Conservation (phyloP, 2,329 filamentous ascomycete species). For the Cladosporium sp. region DNA sequence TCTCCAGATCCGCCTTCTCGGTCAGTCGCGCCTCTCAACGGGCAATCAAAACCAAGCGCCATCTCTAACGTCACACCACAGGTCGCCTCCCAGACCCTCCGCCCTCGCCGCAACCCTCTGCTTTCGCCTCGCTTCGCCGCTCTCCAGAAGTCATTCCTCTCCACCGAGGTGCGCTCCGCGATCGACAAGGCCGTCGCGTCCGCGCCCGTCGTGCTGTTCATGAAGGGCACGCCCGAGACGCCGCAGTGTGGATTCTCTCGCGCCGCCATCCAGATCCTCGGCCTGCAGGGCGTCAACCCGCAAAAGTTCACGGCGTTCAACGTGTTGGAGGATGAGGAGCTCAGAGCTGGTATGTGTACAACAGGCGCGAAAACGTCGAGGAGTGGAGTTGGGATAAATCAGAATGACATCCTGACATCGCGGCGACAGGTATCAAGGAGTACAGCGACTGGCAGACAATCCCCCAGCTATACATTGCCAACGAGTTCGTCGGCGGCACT, state of each 20-base stretch:
- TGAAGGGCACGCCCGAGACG: conserved; percentile 96
- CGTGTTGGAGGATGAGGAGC: conserved; percentile 83
- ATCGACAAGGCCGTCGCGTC: conserved; percentile 88
- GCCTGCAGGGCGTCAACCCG: conserved; percentile 90
- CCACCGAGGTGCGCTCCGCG: conserved; percentile 69
- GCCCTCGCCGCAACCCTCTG: conserved; percentile 36
- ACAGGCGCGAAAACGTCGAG: background rate
- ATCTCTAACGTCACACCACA: conserved; percentile 20
- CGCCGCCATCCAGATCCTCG: conserved; percentile 89
- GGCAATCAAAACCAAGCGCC: background rate
- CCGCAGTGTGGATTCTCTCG: conserved; percentile 97
- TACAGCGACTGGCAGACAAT: conserved; percentile 99
- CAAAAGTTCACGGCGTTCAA: conserved; percentile 98
- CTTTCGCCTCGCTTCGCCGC: conserved; percentile 42
- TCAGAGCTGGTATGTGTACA: conserved; percentile 64
- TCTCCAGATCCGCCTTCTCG: conserved; percentile 27
- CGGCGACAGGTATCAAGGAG: conserved; percentile 82
- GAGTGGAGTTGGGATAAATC: background rate
- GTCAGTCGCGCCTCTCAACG: conserved; percentile 12
- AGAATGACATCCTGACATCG: conserved; percentile 1
- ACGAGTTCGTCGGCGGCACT: conserved; percentile 96
- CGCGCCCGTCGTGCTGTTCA: conserved; percentile 92
- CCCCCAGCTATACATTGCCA: conserved; percentile 89
- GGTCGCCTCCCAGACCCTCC: conserved; percentile 44
- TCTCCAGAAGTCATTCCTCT: conserved; percentile 63